Evolutionary conservation across 805 yeast genomes (phyloP).

Genomic region (Phaffomyces thermotolerans): DNA sequence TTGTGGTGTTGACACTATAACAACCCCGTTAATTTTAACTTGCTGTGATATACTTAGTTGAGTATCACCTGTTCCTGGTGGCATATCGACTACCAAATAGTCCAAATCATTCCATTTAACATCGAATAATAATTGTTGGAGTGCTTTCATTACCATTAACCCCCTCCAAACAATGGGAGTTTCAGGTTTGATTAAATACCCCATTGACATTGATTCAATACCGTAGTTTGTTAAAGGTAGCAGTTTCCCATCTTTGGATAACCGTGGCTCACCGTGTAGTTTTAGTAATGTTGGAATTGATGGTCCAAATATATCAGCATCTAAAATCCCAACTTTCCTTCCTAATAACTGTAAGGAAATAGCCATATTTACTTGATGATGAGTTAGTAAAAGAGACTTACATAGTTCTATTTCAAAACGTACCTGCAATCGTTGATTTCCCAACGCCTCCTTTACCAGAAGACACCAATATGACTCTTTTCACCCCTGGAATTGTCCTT

Average conservation of each 20-base stretch:
- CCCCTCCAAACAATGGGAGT: conserved; percentile 84
- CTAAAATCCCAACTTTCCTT: conserved; percentile 59
- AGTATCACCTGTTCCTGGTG: conserved; percentile 89
- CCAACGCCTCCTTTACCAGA: conserved; percentile 86
- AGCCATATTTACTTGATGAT: conserved; percentile 48
- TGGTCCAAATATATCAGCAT: conserved; percentile 82
- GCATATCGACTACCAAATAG: conserved; percentile 71
- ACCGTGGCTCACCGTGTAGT: conserved; percentile 63
- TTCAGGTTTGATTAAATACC: conserved; percentile 59
- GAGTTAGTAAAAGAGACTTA: background rate
- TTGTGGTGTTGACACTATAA: conserved; percentile 81
- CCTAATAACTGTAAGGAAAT: conserved; percentile 48
- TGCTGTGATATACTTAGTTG: conserved; percentile 80
- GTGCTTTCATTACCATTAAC: conserved; percentile 77
- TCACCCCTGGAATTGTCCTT: conserved; percentile 52
- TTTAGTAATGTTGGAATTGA: conserved; percentile 67
- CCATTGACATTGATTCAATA: conserved; percentile 83
- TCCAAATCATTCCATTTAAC: conserved; percentile 70
- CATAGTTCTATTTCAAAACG: no score
- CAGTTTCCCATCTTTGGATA: conserved; percentile 44
- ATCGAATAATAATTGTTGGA: conserved; percentile 77
- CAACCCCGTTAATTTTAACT: conserved; percentile 68
- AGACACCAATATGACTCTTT: conserved; percentile 58
- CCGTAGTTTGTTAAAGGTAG: conserved; percentile 71
- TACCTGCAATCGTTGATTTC: conserved; percentile 55